Base-by-base conservation (phyloP, 2,329 filamentous ascomycete genomes). In the Alternaria tenuissima region DNA sequence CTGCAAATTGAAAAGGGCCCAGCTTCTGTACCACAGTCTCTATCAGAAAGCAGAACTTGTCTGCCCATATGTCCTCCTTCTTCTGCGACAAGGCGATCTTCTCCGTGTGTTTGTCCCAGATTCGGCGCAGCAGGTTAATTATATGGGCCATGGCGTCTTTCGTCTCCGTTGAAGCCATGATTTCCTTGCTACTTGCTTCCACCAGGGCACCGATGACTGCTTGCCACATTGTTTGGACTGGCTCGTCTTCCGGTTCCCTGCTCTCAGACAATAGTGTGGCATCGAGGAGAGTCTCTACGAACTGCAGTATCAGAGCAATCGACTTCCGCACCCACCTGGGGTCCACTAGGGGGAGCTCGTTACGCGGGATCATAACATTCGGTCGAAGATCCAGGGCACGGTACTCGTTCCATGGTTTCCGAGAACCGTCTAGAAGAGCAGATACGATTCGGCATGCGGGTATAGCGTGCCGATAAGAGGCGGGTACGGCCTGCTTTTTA, bases 261-360 rank as follows among this genome's bases (percentile, higher is more conserved):
- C 65, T 70, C 20, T 62, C 61, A 5, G 78, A 73, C 81, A 84
- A 87, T 16, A 84, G 77, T 2, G 82, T 82, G 9, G 78, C 78
- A 51, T 81, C 81, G 28, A 89, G 75, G 7, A 88, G 77, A 2
- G 79, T 79, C 67, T 88, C 85, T 18, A 89, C 80, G 5, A 87
- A 81, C 12, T 78, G 80, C n/a, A 97, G 86, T 5, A 97, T 84
- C 43, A 83, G 84, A 1, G 81, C 74, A 5, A 90, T 82, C 62
- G 92, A 92, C 59, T 87, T 89, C 54, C 94, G 87, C 12, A 96
- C 84, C 95, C 95, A 99, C 81, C 91, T 93, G 5, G 91, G 84
- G 71, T 98, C 93, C 7, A 98, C 81, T 7, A 89, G 82, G 6
- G 93, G 91, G n/a, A 99, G 82, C 61, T 97, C 93, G n/a, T 89